Percentiles rank a stretch among this genome's conserved stretches.
These are phyloP conservation scores for Phytophthora cryptogea DNA, from an alignment of 352 stramenopile species.

Conservation along the genomic window DNA sequence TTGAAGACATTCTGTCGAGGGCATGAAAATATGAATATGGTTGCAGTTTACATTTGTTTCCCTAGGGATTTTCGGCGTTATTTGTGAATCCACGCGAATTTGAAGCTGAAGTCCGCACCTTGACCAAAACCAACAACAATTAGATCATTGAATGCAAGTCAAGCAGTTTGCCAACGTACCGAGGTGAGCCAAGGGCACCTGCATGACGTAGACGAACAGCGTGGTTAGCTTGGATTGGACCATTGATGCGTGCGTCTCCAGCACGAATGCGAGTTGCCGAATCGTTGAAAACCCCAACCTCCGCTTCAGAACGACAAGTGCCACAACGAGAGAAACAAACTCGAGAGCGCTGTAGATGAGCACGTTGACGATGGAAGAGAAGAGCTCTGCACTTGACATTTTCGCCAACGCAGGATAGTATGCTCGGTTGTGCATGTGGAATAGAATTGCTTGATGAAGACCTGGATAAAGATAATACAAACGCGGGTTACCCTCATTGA, in stretches of 20 bases:
- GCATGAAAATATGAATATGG: too few relatives aligned
- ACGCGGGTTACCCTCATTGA: background rate
- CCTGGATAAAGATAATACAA: background rate
- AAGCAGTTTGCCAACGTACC: slow-evolving; percentile 5
- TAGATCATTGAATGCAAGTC: background rate
- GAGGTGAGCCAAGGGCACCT: slow-evolving; percentile 35
- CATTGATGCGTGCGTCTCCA: slow-evolving; percentile 26
- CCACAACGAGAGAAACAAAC: slow-evolving; percentile 16
- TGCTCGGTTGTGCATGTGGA: slow-evolving; percentile 29
- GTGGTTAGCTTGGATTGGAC: slow-evolving; percentile 36
- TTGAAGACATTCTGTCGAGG: too few relatives aligned
- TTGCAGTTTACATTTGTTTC: too few relatives aligned
- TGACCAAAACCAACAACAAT: background rate
- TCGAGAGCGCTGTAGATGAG: slow-evolving; percentile 29
- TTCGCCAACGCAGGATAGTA: slow-evolving; percentile 20
- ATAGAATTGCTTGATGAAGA: slow-evolving; percentile 17
- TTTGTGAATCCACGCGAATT: slow-evolving; percentile 23
- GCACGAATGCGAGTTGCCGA: slow-evolving; percentile 40
- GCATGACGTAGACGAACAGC: slow-evolving; percentile 40
- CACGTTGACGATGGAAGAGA: slow-evolving; percentile 18
- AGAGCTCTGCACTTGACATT: slow-evolving; percentile 7
- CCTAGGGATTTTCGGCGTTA: too few relatives aligned
- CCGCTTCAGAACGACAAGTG: slow-evolving; percentile 14
- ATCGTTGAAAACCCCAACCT: slow-evolving; percentile 25
- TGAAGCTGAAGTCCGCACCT: slow-evolving; percentile 38